Evolutionary conservation across 345 rosid genomes (phyloP).

Genomic region (Rubroshorea leprosula): DNA sequence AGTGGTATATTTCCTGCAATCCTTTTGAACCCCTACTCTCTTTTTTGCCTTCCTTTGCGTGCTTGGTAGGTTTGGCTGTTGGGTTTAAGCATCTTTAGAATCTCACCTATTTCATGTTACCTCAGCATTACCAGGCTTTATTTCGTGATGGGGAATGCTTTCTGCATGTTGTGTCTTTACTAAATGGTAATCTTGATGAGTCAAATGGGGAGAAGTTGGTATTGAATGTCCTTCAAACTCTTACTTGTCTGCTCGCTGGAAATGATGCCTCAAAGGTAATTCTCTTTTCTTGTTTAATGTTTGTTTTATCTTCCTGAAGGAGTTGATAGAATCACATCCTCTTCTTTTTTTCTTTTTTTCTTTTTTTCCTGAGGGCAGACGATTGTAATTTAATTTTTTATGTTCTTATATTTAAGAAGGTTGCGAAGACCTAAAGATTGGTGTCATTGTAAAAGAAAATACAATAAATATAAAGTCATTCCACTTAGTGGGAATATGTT

Average conservation of each 20-base stretch:
- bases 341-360: background rate
- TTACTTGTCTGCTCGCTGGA: conserved; percentile 69
- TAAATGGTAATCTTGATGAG: conserved; percentile 79
- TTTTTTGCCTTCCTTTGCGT: conserved; percentile 16
- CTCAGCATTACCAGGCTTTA: conserved; percentile 82
- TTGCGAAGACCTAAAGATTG: too few species aligned
- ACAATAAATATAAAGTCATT: background rate
- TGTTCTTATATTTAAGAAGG: too few species aligned
- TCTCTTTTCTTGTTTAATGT: conserved; percentile 13
- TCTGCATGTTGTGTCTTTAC: conserved; percentile 83
- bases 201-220: conserved; percentile 79
- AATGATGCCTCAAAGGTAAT: conserved; percentile 86
- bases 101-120: conserved; percentile 23
- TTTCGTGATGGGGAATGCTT: conserved; percentile 93
- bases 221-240: conserved; percentile 79
- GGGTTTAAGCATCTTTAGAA: conserved; percentile 9
- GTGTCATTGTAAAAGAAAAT: too few species aligned
- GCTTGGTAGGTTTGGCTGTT: conserved; percentile 5
- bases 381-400: too few species aligned
- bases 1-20: conserved; percentile 40
- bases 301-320: background rate
- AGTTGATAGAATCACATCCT: too few species aligned
- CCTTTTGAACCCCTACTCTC: conserved; percentile 1
- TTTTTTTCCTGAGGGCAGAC: conserved; percentile 1
- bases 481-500: background rate